Evolutionary conservation across 2,329 filamentous ascomycete genomes (phyloP), one percentile per base, ranked within the genome.

Genomic region (Talaromyces sp.): DNA sequence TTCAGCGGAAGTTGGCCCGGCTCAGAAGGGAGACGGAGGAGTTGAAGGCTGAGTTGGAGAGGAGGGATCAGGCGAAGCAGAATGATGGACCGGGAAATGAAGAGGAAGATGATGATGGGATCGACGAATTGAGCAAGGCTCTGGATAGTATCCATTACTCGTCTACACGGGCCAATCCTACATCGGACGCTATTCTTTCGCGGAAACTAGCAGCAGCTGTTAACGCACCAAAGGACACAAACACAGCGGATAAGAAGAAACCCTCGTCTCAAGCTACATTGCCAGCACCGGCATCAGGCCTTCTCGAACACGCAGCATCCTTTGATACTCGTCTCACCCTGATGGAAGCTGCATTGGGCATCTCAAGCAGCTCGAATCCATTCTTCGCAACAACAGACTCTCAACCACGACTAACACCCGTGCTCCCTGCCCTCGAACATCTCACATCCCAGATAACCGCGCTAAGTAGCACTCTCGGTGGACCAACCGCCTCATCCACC

Each of bases 11-110:
- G 78, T 87, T 99, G 69, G 90, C 93, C 35, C 86, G 95, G 66
- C 79, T 99, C 70, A 90, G 88, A 74, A 86, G 91, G 65, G 94
- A 98, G 77, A 87, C 96, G 9, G 89, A 91, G 71, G 92, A 91
- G 72, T 83, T 90, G 58, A 89, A 88, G 73, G 83, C 82, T 56
- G 78, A 82, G 71, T 71, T 83, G 70, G 74, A 75, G 35, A 73
- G 72, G 37, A 72, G 75, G 43, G 74, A 78, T 69, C 75, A 82
- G 45, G 86, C 90, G 66, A 86, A 87, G 66, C 83, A 45, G 37
- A 35, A 31, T 84, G 43, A 52, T 27, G 56, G 86, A 73, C 84
- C 81, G 69, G 81, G 81, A 66, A 73, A 73, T 3, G 80, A 81
- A 10, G 79, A 76, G 1, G 78, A 82, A 24, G 76, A 81, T 41